Base-by-base conservation (phyloP, 129 eudicot genomes). In the Tagetes patula region DNA sequence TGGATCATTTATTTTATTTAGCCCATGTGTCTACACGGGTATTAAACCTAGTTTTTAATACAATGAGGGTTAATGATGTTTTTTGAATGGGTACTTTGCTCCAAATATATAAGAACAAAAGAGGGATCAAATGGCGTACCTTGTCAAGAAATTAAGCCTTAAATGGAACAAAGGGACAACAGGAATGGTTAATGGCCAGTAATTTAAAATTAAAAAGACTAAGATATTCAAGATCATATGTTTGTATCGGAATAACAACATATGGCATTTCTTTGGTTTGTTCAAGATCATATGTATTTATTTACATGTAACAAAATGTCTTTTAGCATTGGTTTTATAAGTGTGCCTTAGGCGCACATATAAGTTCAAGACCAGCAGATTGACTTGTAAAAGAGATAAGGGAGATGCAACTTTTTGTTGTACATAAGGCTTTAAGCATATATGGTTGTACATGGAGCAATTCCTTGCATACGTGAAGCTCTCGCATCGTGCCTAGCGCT, bases 211-310 rank as follows among this genome's bases (percentile, higher is more conserved):
- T 43, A 9, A 7, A 14, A 10, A 70, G 46, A 69, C 60, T 46
- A 9, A 32, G 42, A 12, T 31, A 32, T 67, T 46, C 58, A 67
- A 69, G 60, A 34, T 69, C 45, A 69, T 1, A 33, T 53, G 9
- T 50, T 48, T 47, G 7, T 49, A 39, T 34, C 4, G 36, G 10
- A 70, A 70, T 37, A 70, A 50, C 48, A 8, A 9, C 4, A 70
- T 70, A 20, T 13, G 47, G 14, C 63, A 50, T 50, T 50, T 70
- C 63, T 40, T 34, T 70, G 74, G 66, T 32, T 31, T 56, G 63
- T 59, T 59, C n/a, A 1, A 3, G 40, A 31, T 8, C 8, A 4
- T 32, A 20, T 59, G 40, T 0, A 20, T 32, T 9, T 10, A 43
- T 36, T 34, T 34, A 60, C 20, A 60, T 60, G 43, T 36, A 60